phyloP scores from a whole-genome alignment of 441 rosid species.

The Rhodomyrtus psidioides region DNA sequence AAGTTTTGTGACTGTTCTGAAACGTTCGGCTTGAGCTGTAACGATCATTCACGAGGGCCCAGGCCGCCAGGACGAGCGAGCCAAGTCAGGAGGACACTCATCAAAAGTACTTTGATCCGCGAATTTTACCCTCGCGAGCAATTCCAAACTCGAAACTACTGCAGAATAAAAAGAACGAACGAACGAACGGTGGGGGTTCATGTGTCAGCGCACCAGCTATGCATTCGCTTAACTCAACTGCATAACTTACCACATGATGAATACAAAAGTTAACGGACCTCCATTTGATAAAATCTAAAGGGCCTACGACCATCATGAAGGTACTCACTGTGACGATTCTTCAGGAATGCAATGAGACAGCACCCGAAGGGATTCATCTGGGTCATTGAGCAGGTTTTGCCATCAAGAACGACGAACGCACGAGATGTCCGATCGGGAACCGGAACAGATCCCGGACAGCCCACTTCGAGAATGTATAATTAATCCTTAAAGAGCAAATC shows the following conservation, averaged over 20 bases:
- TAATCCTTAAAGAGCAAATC: background rate
- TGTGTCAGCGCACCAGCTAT: background rate
- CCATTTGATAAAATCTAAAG: background rate
- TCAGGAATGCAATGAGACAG: background rate
- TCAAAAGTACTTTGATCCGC: background rate
- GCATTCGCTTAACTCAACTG: background rate
- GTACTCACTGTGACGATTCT: background rate
- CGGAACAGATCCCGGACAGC: background rate
- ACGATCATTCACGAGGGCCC: background rate
- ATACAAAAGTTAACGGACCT: background rate
- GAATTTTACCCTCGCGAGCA: background rate
- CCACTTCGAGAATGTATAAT: background rate
- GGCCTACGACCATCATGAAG: background rate
- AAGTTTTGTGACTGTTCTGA: background rate
- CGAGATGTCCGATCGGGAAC: background rate
- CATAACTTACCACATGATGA: background rate
- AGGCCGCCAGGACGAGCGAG: accelerated
- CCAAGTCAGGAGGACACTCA: background rate
- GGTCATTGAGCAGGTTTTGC: background rate
- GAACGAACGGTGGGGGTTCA: background rate
- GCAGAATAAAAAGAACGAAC: background rate
- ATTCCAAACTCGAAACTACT: background rate
- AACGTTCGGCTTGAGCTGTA: background rate
- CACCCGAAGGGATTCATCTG: background rate
- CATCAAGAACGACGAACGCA: background rate